Evolutionary conservation across 1,139 yeast genomes (phyloP).

Genomic region (Diutina ranongensis): DNA sequence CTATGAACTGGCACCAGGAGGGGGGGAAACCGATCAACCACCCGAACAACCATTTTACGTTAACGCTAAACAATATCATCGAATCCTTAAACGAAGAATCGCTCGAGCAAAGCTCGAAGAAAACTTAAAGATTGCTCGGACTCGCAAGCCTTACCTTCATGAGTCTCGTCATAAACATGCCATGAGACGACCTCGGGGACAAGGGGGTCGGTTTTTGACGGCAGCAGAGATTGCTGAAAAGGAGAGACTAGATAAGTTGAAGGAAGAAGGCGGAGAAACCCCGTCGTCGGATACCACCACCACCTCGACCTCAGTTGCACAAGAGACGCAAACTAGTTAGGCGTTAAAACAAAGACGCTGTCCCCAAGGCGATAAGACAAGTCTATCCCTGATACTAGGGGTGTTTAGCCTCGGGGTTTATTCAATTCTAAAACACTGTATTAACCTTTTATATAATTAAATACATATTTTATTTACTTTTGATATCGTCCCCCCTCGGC

Average conservation of each 20-base stretch:
- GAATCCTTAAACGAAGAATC: conserved; percentile 82
- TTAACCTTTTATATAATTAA: background rate
- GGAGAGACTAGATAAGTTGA: conserved; percentile 44
- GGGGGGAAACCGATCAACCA: conserved; percentile 12
- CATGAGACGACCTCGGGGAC: conserved; percentile 98
- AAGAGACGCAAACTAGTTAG: background rate
- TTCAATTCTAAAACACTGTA: background rate
- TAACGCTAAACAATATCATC: conserved; percentile 93
- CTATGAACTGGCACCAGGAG: background rate
- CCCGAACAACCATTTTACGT: conserved; percentile 90
- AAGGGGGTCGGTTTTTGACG: conserved; percentile 92
- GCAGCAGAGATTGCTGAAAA: conserved; percentile 93
- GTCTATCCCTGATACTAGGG: too few species aligned
- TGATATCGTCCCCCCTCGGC: too few species aligned
- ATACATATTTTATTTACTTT: too few species aligned
- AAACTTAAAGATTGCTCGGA: conserved; percentile 73
- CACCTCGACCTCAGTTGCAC: background rate
- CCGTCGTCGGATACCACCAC: background rate
- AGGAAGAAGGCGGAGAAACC: conserved; percentile 13
- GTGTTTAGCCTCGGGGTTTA: too few species aligned
- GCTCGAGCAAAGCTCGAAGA: conserved; percentile 94
- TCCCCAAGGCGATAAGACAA: too few species aligned
- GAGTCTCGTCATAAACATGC: conserved; percentile 98
- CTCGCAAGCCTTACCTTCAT: conserved; percentile 88
- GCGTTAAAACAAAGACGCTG: too few species aligned